Percentiles rank a stretch among this genome's conserved stretches.
Evolutionary conservation across 495 filamentous ascomycete genomes (phyloP).

Genomic region (Podospora didyma): DNA sequence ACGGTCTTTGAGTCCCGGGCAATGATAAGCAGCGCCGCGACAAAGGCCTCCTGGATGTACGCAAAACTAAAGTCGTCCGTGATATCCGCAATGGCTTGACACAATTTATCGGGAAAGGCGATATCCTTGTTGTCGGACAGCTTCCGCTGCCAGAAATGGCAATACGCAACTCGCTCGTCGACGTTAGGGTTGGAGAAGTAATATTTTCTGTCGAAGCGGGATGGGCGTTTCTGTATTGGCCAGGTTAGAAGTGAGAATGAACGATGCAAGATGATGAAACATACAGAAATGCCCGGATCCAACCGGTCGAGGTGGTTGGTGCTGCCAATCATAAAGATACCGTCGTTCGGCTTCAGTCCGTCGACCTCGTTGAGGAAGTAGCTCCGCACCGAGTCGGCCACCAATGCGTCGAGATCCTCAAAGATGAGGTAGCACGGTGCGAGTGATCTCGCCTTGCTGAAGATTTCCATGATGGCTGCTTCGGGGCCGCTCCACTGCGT

Average conservation of each 20-base stretch:
- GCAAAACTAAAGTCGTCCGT: conserved; percentile 62
- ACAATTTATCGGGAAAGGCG: conserved; percentile 53
- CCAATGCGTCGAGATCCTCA: conserved; percentile 64
- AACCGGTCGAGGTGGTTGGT: conserved; percentile 59
- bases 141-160: conserved; percentile 57
- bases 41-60: conserved; percentile 62
- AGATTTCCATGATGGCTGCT: conserved; percentile 43
- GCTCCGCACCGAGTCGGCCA: conserved; percentile 47
- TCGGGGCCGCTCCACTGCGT: conserved; percentile 37
- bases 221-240: conserved; percentile 54
- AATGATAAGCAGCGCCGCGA: conserved; percentile 54
- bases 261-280: too few species aligned
- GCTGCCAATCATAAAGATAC: conserved; percentile 61
- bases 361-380: conserved; percentile 74
- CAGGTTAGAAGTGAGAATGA: too few species aligned
- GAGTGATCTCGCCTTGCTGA: conserved; percentile 46
- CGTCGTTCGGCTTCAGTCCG: conserved; percentile 62
- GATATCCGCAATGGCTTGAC: conserved; percentile 50
- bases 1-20: conserved; percentile 18
- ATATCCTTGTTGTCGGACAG: conserved; percentile 49
- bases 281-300: conserved; percentile 56
- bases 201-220: conserved; percentile 63
- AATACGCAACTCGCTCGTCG: conserved; percentile 53
- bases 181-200: conserved; percentile 52
- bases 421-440: conserved; percentile 54